A percentile compares a stretch with the other conserved stretches of the same genome.
Conservation (phyloP, 306 rosid species). For the Cucumis hystrix region DNA sequence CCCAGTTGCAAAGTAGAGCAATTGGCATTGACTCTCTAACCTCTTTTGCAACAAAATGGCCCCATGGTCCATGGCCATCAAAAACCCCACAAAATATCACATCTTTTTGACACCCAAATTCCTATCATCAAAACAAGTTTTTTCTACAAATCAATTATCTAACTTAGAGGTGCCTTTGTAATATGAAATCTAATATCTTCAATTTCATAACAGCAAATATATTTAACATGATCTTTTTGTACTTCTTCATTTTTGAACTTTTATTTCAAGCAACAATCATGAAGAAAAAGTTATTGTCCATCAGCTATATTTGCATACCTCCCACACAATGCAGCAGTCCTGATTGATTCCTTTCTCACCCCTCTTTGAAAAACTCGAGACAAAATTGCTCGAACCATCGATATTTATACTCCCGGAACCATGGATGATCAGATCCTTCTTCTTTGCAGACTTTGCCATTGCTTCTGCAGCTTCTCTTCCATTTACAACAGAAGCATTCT, state of each 20-base stretch:
- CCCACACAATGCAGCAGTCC: constrained; percentile 96
- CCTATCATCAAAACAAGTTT: constrained; percentile 25
- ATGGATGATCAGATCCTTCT: constrained; percentile 44
- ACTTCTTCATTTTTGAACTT: neutral
- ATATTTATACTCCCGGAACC: constrained; percentile 38
- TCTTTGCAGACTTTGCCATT: constrained; percentile 77
- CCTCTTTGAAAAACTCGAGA: constrained; percentile 60
- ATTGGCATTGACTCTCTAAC: constrained; percentile 71
- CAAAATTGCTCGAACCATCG: constrained; percentile 58
- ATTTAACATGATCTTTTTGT: neutral
- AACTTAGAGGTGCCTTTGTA: too few relatives aligned
- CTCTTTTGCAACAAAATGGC: constrained; percentile 76
- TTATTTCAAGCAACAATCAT: neutral
- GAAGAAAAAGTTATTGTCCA: too few relatives aligned
- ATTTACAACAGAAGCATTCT: constrained; percentile 3
- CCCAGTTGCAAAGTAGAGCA: constrained; percentile 71
- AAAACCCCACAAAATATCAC: constrained; percentile 82
- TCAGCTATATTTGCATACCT: constrained; percentile 32
- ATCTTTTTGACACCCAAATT: constrained; percentile 90
- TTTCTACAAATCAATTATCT: too few relatives aligned
- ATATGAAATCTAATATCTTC: too few relatives aligned
- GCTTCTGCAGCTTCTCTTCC: constrained; percentile 70
- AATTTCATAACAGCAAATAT: neutral
- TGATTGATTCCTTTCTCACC: constrained; percentile 87
- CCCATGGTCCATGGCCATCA: constrained; percentile 97